Percentiles rank a stretch among this genome's conserved stretches.
phyloP scores from a whole-genome alignment of 495 filamentous ascomycete genomes.

The Tuber calosporum region DNA sequence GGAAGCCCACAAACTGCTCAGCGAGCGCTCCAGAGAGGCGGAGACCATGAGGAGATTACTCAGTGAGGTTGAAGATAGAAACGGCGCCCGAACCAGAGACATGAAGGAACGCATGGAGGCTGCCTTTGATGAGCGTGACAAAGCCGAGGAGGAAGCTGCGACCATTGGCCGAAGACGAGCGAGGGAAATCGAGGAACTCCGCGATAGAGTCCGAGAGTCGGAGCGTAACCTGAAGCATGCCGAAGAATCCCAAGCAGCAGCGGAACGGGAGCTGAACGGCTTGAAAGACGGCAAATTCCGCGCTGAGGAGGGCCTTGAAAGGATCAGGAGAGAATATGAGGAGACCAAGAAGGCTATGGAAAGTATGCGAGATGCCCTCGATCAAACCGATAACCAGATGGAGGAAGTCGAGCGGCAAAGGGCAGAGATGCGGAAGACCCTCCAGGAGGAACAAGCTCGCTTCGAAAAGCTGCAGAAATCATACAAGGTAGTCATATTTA shows the following conservation, averaged over 20 bases:
- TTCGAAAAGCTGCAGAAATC: constrained; percentile 76
- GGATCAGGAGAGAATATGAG: constrained; percentile 59
- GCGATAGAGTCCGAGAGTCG: constrained; percentile 65
- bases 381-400: constrained; percentile 78
- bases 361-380: constrained; percentile 68
- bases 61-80: constrained; percentile 73
- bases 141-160: constrained; percentile 82
- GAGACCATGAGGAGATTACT: constrained; percentile 91
- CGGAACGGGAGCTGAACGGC: constrained; percentile 66
- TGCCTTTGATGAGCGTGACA: constrained; percentile 82
- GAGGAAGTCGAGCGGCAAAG: constrained; percentile 75
- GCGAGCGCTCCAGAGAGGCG: constrained; percentile 83
- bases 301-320: constrained; percentile 59
- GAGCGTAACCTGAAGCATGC: constrained; percentile 67
- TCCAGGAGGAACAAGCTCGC: constrained; percentile 67
- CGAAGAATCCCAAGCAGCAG: constrained; percentile 56
- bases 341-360: constrained; percentile 72
- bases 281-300: constrained; percentile 57
- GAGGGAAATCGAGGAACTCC: constrained; percentile 81
- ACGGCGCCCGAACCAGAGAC: constrained; percentile 72
- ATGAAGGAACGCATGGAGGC: constrained; percentile 84
- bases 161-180: constrained; percentile 65
- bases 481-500: constrained; percentile 48
- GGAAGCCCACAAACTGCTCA: constrained; percentile 80
- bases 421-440: constrained; percentile 60